Evolutionary conservation across 2,329 filamentous ascomycete genomes (phyloP), one percentile per base, ranked within the genome.

Genomic region (Drechslerella stenobrocha): DNA sequence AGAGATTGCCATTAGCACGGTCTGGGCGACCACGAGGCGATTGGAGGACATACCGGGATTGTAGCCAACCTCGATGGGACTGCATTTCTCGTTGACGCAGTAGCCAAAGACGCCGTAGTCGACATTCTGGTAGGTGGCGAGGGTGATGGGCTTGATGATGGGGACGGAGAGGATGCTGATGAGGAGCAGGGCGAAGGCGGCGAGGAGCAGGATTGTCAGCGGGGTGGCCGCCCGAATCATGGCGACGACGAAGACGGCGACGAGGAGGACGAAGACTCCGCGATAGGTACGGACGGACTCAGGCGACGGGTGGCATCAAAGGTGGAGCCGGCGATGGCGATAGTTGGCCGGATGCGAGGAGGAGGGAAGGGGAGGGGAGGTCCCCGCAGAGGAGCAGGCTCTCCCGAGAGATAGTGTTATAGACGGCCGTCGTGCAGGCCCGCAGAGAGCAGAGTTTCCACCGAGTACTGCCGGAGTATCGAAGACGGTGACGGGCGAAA

Each of bases 31-130:
- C 8, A 32, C 20, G 15, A 30, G 20, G 47, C 30, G 20, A 13
- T 15, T 47, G 9, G 58, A 55, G 56, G 40, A 81, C 86, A 73
- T 80, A 96, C 90, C 83, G 71, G 86, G 87, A 75, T 87, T 85
- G 77, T 97, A 98, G 75, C 92, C 93, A 73, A 98, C 83, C 75
- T 87, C 83, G 71, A 92, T 84, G 37, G 80, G 79, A 73, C 83
- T 88, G 77, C 93, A 97, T 7, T 77, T 74, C 70, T 75, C 76
- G 35, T 78, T 79, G 71, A 84, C 81, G 77, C 93, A 98, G 74
- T 84, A 95, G 23, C 93, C 93, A 79, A 97, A 92, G 48, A 97
- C 91, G 48, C 93, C 93, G 80, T 95, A 96, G 72, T 85, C 86
- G 72, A 89, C 84, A 73, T 87, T 85, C 40, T 86, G 79, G 75